These are phyloP conservation scores for Paracamarosporium sp. DNA, from an alignment of 2,329 filamentous ascomycete genomes.

Conservation along the genomic window DNA sequence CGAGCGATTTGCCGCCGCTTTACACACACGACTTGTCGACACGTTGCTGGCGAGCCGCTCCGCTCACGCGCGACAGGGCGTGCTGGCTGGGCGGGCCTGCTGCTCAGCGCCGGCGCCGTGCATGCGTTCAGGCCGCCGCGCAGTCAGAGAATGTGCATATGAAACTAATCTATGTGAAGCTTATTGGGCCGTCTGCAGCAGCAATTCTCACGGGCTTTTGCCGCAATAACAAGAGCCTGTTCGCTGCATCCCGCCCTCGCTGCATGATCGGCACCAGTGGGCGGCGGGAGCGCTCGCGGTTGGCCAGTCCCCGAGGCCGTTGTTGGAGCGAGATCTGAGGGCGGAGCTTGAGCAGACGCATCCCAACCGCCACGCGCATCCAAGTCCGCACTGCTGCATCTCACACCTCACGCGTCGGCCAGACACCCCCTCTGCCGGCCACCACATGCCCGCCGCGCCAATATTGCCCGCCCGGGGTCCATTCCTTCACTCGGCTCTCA, in stretches of 20 bases:
- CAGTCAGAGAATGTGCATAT: conserved; percentile 39
- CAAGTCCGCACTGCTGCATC: conserved; percentile 17
- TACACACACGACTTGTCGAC: background rate
- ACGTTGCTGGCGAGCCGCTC: background rate
- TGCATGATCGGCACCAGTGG: conserved; percentile 46
- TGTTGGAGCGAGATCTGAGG: conserved; percentile 26
- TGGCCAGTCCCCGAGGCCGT: conserved; percentile 27
- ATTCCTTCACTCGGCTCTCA: conserved; percentile 35
- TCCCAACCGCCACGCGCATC: conserved; percentile 18
- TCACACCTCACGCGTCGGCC: conserved; percentile 19
- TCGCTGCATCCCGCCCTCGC: conserved; percentile 40
- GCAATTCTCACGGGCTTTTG: conserved; percentile 37
- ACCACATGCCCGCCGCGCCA: conserved; percentile 14
- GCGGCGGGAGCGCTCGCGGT: conserved; percentile 35
- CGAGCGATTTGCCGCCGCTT: conserved; percentile 2
- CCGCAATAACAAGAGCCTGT: conserved; percentile 43
- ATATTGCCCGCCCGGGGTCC: conserved; percentile 5
- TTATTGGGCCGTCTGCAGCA: conserved; percentile 45
- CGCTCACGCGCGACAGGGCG: background rate
- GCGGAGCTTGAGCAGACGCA: conserved; percentile 5
- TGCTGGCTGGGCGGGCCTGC: conserved; percentile 19
- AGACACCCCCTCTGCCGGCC: conserved; percentile 16
- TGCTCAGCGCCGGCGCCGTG: conserved; percentile 11
- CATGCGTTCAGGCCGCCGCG: conserved; percentile 33
- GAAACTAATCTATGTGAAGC: conserved; percentile 42